These are phyloP conservation scores for Colletotrichum sp. DNA, from an alignment of 2,329 filamentous ascomycete genomes.

Conservation along the genomic window DNA sequence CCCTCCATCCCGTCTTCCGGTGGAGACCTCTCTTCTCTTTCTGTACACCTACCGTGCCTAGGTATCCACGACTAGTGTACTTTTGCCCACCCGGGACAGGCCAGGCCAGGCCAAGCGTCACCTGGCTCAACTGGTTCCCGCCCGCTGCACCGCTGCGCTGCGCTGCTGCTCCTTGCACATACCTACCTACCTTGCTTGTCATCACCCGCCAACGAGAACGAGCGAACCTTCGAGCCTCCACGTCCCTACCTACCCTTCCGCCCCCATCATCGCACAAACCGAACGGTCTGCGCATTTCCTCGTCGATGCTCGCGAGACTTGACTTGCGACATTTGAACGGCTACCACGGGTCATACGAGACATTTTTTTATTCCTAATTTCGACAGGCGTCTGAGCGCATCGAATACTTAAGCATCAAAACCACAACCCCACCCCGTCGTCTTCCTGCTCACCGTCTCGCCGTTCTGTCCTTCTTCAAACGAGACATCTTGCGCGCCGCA, in stretches of 20 bases:
- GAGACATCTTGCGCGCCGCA: neutral
- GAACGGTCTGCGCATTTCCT: constrained; percentile 1
- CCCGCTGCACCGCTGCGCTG: constrained; percentile 6
- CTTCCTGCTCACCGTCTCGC: constrained; percentile 27
- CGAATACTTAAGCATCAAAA: constrained; percentile 44
- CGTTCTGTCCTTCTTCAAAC: constrained; percentile 14
- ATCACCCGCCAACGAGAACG: constrained; percentile 11
- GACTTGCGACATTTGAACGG: constrained; percentile 29
- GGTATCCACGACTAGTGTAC: neutral
- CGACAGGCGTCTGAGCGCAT: constrained; percentile 35
- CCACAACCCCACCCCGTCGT: constrained; percentile 31
- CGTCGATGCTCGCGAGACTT: constrained; percentile 13
- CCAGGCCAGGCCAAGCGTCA: constrained; percentile 13
- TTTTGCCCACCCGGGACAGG: neutral
- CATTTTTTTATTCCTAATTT: constrained; percentile 42
- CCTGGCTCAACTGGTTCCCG: constrained; percentile 25
- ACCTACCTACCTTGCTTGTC: constrained; percentile 6
- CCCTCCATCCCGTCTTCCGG: constrained; percentile 33
- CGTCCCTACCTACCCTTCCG: constrained; percentile 1
- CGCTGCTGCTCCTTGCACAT: neutral
- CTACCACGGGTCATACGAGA: constrained; percentile 45
- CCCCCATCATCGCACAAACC: constrained; percentile 19
- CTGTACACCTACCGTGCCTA: neutral
- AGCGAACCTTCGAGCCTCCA: constrained; percentile 9
- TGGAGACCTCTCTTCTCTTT: constrained; percentile 32